These are phyloP conservation scores for Pythium scleroteichum DNA, from an alignment of 352 stramenopile genomes.

Conservation along the genomic window DNA sequence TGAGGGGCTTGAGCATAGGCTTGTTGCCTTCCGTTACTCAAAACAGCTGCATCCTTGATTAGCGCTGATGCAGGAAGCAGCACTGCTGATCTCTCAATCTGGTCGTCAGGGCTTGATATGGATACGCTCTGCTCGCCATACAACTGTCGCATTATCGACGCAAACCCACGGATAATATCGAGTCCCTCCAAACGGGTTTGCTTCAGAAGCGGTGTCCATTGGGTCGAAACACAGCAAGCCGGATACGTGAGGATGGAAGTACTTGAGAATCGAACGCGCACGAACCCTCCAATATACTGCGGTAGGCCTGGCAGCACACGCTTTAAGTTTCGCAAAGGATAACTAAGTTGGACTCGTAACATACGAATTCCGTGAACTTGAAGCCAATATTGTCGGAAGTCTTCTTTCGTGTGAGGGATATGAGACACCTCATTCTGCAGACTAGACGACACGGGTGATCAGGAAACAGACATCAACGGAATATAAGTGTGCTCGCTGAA, in stretches of 20 bases:
- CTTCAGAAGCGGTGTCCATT: slow-evolving; percentile 39
- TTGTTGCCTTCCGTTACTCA: background rate
- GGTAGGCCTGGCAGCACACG: slow-evolving; percentile 24
- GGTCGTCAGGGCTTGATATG: slow-evolving; percentile 20
- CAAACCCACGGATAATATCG: slow-evolving; percentile 32
- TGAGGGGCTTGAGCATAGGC: background rate
- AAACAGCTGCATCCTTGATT: background rate
- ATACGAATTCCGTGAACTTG: slow-evolving; percentile 41
- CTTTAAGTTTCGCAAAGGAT: background rate
- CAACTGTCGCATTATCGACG: slow-evolving; percentile 28
- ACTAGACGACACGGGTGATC: too few relatives aligned
- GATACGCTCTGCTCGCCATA: slow-evolving; percentile 29
- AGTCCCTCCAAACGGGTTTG: slow-evolving; percentile 36
- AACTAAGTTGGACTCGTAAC: background rate
- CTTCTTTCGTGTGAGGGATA: slow-evolving; percentile 29
- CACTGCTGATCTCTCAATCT: slow-evolving; percentile 15
- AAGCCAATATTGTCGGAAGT: slow-evolving; percentile 42
- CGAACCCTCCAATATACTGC: slow-evolving; percentile 40
- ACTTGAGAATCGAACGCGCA: slow-evolving; percentile 37
- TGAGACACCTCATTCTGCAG: too few relatives aligned
- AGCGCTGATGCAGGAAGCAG: slow-evolving; percentile 34
- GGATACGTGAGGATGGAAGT: slow-evolving; percentile 40
- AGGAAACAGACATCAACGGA: too few relatives aligned
- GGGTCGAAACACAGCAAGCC: slow-evolving; percentile 37
- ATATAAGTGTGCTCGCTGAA: too few relatives aligned